Evolutionary conservation across 2,329 filamentous ascomycete genomes (phyloP), one percentile per base, ranked within the genome.

Genomic region (Colletotrichum phormii): DNA sequence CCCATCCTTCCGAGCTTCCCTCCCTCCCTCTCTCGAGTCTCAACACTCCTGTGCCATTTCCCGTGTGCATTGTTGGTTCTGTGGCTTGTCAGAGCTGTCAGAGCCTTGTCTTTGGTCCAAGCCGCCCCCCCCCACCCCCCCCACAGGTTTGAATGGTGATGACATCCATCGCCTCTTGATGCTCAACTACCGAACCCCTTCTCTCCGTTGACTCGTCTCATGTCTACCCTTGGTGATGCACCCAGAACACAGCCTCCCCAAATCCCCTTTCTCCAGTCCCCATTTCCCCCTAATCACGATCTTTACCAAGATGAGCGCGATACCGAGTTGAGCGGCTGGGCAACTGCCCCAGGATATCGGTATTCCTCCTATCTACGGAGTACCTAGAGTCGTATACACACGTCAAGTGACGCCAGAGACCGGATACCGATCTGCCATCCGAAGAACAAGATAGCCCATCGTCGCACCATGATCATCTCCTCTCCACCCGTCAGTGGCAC

Each of bases 161-260:
- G 31, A 15, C 31, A 55, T 18, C 22, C 24, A 29, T 64, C 62
- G 22, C 22, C 62, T 22, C 29, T 46, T 2, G 35, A 3, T n/a
- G n/a, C 24, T 37, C 49, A 54, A 64, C n/a, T 13, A 55, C 26
- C 22, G 53, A 22, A 31, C 58, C 68, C 31, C 37, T 24, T 64
- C 58, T n/a, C 22, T 42, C 6, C 18, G 37, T 42, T 42, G 42
- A 49, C 60, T 60, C 60, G 60, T 70, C 70, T 72, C 66, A 72
- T 31, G 26, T 72, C 22, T 42, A 22, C 58, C 69, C 69, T 64
- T 29, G 49, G 54, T 22, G 31, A 64, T 37, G 18, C 42, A 33
- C 60, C 49, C 60, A 60, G 65, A 65, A 61, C 66, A 70, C 60
- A 57, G 70, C 66, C 66, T 64, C 66, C 35, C 54, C 65, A 66